Evolutionary conservation across 371 early-diverging fungal species (phyloP).

Genomic region (Rhizopus microsporus): DNA sequence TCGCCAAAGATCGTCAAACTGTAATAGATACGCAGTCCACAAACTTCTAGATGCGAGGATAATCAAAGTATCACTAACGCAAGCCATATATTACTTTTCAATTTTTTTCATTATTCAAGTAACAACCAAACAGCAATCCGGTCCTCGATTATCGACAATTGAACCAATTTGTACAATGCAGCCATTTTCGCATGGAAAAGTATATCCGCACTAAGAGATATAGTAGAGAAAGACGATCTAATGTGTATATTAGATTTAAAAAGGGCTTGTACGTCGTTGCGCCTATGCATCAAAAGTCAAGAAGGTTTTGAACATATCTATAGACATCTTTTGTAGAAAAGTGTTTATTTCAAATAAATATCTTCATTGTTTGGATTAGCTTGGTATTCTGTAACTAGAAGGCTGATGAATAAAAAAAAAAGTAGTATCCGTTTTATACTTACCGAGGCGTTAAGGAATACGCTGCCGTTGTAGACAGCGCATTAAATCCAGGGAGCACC

Average conservation of each 20-base stretch:
- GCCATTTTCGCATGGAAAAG: not conserved
- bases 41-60: slow-evolving; percentile 3
- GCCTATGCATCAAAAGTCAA: not conserved
- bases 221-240: not conserved
- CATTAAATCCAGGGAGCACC: too few relatives aligned
- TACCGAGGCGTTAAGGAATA: too few relatives aligned
- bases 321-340: too few relatives aligned
- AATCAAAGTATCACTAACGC: not conserved
- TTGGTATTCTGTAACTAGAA: too few relatives aligned
- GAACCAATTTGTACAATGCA: slow-evolving; percentile 4
- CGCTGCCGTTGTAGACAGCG: too few relatives aligned
- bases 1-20: not conserved
- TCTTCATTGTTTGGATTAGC: too few relatives aligned
- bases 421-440: too few relatives aligned
- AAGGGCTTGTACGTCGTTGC: not conserved
- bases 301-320: not conserved
- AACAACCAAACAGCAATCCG: not conserved
- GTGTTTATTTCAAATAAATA: too few relatives aligned
- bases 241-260: not conserved
- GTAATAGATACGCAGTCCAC: not conserved
- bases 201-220: not conserved
- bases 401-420: too few relatives aligned
- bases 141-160: not conserved
- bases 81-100: not conserved
- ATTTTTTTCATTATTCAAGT: slow-evolving; percentile 1